A percentile compares a stretch with the other conserved stretches of the same genome.
These are phyloP conservation scores for Botrytis fragariae DNA, from an alignment of 2,329 filamentous ascomycete species.

Conservation along the genomic window DNA sequence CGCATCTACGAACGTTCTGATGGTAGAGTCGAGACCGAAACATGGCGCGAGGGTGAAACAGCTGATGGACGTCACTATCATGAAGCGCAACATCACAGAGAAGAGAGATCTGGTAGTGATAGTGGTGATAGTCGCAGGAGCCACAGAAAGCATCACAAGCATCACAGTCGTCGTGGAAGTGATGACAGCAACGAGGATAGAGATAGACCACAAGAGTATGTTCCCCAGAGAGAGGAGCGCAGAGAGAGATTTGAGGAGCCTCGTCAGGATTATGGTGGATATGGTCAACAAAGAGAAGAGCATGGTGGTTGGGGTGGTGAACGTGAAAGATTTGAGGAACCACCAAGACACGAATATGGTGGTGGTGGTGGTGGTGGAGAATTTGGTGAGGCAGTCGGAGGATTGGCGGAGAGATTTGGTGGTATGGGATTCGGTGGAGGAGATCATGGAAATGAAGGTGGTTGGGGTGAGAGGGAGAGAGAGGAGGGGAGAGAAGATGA, in stretches of 20 bases:
- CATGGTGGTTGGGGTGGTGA: constrained; percentile 26
- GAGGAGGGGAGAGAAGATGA: neutral
- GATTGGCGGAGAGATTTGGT: constrained; percentile 15
- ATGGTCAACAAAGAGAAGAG: constrained; percentile 7
- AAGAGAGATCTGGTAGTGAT: constrained; percentile 33
- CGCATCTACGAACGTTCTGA: constrained; percentile 46
- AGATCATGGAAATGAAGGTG: neutral
- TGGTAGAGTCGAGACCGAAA: constrained; percentile 35
- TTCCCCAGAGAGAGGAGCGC: constrained; percentile 19
- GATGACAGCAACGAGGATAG: constrained; percentile 25
- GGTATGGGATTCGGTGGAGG: constrained; percentile 14
- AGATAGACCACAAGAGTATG: constrained; percentile 24
- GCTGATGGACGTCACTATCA: constrained; percentile 28
- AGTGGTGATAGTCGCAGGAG: constrained; percentile 34
- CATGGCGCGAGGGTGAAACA: constrained; percentile 27
- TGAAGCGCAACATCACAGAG: constrained; percentile 27
- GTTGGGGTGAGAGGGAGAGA: neutral
- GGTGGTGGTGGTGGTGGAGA: constrained; percentile 21
- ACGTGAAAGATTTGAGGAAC: constrained; percentile 18
- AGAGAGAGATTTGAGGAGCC: constrained; percentile 21
- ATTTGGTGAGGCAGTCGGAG: constrained; percentile 18
- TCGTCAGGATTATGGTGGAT: constrained; percentile 26
- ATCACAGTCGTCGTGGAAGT: constrained; percentile 24
- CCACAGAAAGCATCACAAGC: constrained; percentile 35
- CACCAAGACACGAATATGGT: constrained; percentile 21